Conservation (phyloP, 306 rosid species). For the Inga oerstediana region DNA sequence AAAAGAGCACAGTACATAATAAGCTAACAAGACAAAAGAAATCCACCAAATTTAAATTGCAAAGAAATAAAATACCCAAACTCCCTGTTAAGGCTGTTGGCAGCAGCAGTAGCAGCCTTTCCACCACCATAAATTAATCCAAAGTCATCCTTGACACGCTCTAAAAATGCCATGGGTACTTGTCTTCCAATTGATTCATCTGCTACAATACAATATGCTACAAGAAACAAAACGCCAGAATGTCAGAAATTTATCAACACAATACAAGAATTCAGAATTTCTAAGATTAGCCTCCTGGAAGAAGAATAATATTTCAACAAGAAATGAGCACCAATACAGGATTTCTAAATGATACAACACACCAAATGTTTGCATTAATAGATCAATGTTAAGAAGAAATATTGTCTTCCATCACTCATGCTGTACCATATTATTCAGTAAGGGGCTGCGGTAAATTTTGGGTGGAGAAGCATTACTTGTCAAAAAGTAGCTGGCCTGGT, state of each 20-base stretch:
- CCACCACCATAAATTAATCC: constrained; percentile 75
- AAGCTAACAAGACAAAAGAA: constrained; percentile 18
- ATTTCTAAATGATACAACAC: neutral
- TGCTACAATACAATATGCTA: constrained; percentile 97
- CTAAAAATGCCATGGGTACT: constrained; percentile 90
- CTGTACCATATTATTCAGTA: neutral
- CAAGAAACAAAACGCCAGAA: constrained; percentile 32
- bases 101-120: constrained; percentile 79
- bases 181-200: constrained; percentile 87
- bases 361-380: neutral
- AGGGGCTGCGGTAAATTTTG: neutral
- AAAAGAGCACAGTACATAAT: constrained; percentile 15
- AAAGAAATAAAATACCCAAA: constrained; percentile 65
- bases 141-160: constrained; percentile 92
- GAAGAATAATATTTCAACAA: neutral
- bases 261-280: neutral
- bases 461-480: neutral
- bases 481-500: neutral
- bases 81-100: constrained; percentile 86
- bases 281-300: neutral
- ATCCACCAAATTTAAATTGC: neutral
- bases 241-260: constrained; percentile 10
- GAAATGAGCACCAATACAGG: neutral
- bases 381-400: neutral
- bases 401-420: neutral